Percentiles rank a stretch among this genome's conserved stretches.
Evolutionary conservation across 306 rosid genomes (phyloP).

Genomic region (Delonix regia): DNA sequence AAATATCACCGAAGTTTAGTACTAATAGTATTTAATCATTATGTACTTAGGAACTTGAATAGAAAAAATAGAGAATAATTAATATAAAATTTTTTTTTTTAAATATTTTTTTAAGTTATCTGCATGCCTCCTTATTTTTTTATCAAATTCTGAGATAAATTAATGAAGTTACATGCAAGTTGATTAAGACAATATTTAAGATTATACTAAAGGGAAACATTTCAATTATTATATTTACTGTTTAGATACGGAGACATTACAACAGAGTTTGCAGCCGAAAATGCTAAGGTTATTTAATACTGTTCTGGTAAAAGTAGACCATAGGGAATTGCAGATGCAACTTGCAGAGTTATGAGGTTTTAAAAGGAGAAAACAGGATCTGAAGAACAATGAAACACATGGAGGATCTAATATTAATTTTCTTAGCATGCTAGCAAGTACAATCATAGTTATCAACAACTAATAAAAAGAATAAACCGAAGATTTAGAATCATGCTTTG

Average conservation of each 20-base stretch:
- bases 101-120: no score
- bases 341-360: conserved; percentile 31
- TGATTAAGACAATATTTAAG: neutral
- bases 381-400: conserved; percentile 40
- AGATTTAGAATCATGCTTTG: conserved; percentile 43
- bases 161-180: neutral
- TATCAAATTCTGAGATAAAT: neutral
- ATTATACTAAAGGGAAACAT: neutral
- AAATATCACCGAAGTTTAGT: neutral
- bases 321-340: conserved; percentile 37
- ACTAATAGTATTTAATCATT: neutral
- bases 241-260: conserved; percentile 11
- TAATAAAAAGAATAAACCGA: conserved; percentile 32
- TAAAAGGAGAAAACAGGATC: conserved; percentile 38
- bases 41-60: no score
- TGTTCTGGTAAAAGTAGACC: conserved; percentile 24
- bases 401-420: conserved; percentile 35
- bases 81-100: no score
- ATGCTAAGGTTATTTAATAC: conserved; percentile 18
- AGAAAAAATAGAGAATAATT: no score
- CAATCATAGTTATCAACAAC: conserved; percentile 50
- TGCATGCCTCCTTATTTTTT: neutral
- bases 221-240: neutral
- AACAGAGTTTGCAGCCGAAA: conserved; percentile 26
- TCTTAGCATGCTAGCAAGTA: conserved; percentile 29